These are phyloP conservation scores for Neoboletus subvelutipes DNA, from an alignment of 768 basidiomycete species.

Conservation along the genomic window DNA sequence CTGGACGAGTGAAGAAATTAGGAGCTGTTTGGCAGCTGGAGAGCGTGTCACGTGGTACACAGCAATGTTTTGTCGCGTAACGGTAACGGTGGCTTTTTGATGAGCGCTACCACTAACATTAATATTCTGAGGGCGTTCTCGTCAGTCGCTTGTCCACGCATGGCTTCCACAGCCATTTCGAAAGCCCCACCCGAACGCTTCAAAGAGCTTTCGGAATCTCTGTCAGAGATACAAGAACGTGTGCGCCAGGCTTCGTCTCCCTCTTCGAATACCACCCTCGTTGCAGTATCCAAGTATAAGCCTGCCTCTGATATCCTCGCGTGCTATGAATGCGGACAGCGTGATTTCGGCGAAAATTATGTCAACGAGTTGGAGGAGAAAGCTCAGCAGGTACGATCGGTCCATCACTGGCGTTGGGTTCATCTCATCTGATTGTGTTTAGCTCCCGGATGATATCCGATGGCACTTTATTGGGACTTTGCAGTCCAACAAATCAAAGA, in stretches of 20 bases:
- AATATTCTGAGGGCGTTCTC: conserved; percentile 4
- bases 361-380: conserved; percentile 92
- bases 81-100: background rate
- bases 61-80: background rate
- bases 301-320: conserved; percentile 83
- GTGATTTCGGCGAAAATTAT: conserved; percentile 98
- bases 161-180: conserved; percentile 16
- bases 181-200: conserved; percentile 42
- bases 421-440: conserved; percentile 13
- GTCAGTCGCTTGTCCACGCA: conserved; percentile 10
- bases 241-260: conserved; percentile 39
- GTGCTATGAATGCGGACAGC: conserved; percentile 77
- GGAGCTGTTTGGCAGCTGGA: background rate
- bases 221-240: conserved; percentile 51
- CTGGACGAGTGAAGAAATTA: background rate
- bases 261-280: conserved; percentile 44
- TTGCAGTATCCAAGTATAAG: conserved; percentile 94
- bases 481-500: conserved; percentile 92
- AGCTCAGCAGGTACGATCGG: conserved; percentile 57
- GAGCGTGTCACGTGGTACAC: conserved; percentile 24
- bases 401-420: background rate
- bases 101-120: background rate
- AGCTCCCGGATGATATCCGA: conserved; percentile 86
- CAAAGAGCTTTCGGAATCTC: conserved; percentile 51
- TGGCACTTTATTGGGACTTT: conserved; percentile 98